Percentiles rank a stretch among this genome's conserved stretches.
Conservation (phyloP, 2,329 filamentous ascomycete genomes). For the Epichloe hybrida region DNA sequence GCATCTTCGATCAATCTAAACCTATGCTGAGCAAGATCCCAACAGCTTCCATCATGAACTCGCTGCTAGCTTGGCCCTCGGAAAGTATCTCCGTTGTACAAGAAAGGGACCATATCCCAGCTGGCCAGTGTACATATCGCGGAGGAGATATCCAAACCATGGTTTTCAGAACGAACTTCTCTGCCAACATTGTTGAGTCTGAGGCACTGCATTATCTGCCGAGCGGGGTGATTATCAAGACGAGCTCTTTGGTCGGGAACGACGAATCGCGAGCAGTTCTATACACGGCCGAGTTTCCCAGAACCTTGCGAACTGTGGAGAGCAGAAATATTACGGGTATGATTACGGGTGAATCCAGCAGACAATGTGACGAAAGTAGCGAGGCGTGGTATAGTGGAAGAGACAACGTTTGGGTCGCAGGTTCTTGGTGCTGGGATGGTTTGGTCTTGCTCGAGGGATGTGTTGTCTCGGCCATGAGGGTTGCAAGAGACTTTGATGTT, state of each 20-base stretch:
- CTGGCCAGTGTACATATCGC: conserved; percentile 16
- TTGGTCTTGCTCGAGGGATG: conserved; percentile 51
- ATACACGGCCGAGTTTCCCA: conserved; percentile 34
- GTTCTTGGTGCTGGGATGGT: conserved; percentile 52
- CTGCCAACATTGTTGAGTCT: conserved; percentile 20
- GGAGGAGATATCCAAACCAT: conserved; percentile 19
- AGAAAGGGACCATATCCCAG: conserved; percentile 1
- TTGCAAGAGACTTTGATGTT: conserved; percentile 39
- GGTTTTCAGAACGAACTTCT: conserved; percentile 22
- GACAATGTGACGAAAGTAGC: neutral
- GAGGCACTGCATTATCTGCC: conserved; percentile 40
- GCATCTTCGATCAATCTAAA: conserved; percentile 31
- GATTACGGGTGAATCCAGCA: conserved; percentile 14
- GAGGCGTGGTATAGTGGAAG: conserved; percentile 38
- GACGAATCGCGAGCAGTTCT: conserved; percentile 26
- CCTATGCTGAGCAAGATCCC: conserved; percentile 29
- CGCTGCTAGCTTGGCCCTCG: conserved; percentile 21
- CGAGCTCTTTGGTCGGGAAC: conserved; percentile 27
- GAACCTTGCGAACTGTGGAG: conserved; percentile 35
- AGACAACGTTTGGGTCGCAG: conserved; percentile 39
- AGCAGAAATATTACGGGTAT: conserved; percentile 33
- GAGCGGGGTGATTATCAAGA: conserved; percentile 38
- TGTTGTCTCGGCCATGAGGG: conserved; percentile 41
- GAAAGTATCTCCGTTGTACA: conserved; percentile 4
- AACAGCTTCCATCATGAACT: conserved; percentile 32